Evolutionary conservation across 2,329 filamentous ascomycete species (phyloP).

Genomic region (Ascochyta viciae-villosae): DNA sequence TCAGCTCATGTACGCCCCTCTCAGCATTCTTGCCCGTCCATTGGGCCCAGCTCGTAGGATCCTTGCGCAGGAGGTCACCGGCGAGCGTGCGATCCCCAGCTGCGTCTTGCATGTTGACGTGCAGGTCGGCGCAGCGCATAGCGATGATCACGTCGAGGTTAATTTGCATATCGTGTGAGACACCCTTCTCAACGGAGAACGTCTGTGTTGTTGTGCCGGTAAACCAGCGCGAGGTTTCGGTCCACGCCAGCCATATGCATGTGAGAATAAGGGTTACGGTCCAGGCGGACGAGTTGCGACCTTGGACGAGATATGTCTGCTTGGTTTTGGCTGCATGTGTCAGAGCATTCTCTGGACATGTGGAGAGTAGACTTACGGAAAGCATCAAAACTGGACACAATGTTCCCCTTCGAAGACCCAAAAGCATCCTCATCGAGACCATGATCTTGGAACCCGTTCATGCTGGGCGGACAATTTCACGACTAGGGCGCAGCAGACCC

Average conservation of each 20-base stretch:
- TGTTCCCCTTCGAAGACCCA: constrained; percentile 69
- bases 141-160: constrained; percentile 92
- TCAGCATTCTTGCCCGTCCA: constrained; percentile 79
- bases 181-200: constrained; percentile 91
- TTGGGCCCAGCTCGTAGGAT: constrained; percentile 79
- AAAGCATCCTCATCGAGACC: constrained; percentile 81
- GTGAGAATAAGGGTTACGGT: constrained; percentile 81
- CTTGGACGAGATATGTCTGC: constrained; percentile 85
- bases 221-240: constrained; percentile 85
- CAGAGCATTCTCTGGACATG: constrained; percentile 5
- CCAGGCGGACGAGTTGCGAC: constrained; percentile 89
- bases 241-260: constrained; percentile 76
- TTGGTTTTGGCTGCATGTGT: constrained; percentile 82
- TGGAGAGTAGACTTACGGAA: constrained; percentile 73
- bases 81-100: constrained; percentile 91
- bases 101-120: constrained; percentile 96
- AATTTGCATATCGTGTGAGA: constrained; percentile 87
- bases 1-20: constrained; percentile 52
- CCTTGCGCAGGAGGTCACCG: constrained; percentile 73
- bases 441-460: constrained; percentile 78
- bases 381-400: constrained; percentile 84
- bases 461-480: constrained; percentile 49
- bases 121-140: constrained; percentile 88
- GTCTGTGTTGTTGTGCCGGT: constrained; percentile 82
- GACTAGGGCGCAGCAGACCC: constrained; percentile 36